Evolutionary conservation across 768 basidiomycete genomes (phyloP), one percentile per base, ranked within the genome.

Genomic region (Hortiboletus campestris): DNA sequence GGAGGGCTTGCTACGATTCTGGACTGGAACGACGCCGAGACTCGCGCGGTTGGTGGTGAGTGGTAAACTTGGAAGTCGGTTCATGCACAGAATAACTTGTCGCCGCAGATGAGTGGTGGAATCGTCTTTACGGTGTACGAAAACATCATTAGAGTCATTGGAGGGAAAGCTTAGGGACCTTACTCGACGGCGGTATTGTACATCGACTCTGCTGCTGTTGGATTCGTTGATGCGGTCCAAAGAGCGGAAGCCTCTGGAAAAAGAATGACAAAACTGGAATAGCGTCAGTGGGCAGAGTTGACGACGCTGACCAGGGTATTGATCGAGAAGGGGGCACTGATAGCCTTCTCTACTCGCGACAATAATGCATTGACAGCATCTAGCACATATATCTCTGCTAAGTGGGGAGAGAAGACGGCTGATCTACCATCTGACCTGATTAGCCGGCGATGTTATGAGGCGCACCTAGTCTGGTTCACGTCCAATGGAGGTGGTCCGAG

Each of bases 1-100:
- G 71, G 94, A 98, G 66, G 97, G 97, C 3, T 61, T 97, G 8
- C 63, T 84, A n/a, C 81, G 89, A 46, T 97, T 99, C 73, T 99
- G 97, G 97, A 91, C 89, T 4, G 97, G 97, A 3, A 94, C 96
- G 8, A 96, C 95, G 5, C 97, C 97, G 0, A 76, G 96, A 57
- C 72, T 99, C 28, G 83, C 84, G 8, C 80, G 97, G 29, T 71
- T 99, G 46, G 87, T 96, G 67, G 89, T 94, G 64, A 72, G 89
- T 75, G 14, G 19, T 25, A 12, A 19, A 19, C 25, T 32, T 57
- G 17, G 1, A 29, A 43, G 51, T 47, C 39, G 29, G 17, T 31
- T 48, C 35, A 39, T 46, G 14, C 40, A 45, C 36, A 29, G 25
- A 50, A 52, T 45, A 12, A 51, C 36, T 50, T 11, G 20, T 17